These are phyloP conservation scores for Corylus heterophylla DNA, from an alignment of 306 rosid genomes.

Conservation along the genomic window DNA sequence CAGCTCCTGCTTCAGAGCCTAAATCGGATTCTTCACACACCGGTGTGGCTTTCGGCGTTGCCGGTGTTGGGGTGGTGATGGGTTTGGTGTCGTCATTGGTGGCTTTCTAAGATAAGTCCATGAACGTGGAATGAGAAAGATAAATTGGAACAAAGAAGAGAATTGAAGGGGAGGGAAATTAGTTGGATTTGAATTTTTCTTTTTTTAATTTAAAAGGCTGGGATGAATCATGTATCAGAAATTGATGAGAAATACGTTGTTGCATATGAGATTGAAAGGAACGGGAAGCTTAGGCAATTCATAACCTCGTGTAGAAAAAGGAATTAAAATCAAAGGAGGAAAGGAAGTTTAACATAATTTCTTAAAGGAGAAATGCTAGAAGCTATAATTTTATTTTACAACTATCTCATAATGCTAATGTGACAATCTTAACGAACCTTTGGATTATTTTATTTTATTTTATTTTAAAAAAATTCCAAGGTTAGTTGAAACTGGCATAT, in stretches of 20 bases:
- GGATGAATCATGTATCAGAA: neutral
- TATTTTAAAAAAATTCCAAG: too few relatives aligned
- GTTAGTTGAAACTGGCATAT: too few relatives aligned
- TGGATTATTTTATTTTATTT: too few relatives aligned
- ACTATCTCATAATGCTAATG: too few relatives aligned
- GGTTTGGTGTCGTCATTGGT: slow-evolving; percentile 36
- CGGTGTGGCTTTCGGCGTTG: slow-evolving; percentile 10
- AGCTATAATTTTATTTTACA: too few relatives aligned
- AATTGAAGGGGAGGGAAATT: neutral
- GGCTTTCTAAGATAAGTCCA: slow-evolving; percentile 12
- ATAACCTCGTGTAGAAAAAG: neutral
- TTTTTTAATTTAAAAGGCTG: too few relatives aligned
- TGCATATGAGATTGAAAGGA: neutral
- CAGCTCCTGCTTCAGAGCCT: neutral
- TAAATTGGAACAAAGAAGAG: neutral
- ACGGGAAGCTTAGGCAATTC: neutral
- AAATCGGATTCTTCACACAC: slow-evolving; percentile 16
- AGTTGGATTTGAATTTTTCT: too few relatives aligned
- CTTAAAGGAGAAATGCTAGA: too few relatives aligned
- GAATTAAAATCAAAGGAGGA: too few relatives aligned
- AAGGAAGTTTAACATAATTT: too few relatives aligned
- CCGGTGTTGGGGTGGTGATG: slow-evolving; percentile 26
- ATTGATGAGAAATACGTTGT: neutral
- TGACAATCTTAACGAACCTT: too few relatives aligned
- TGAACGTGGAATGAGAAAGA: neutral